These are phyloP conservation scores for Nicotiana noctiflora DNA, from an alignment of 257 asterid species.

Conservation along the genomic window DNA sequence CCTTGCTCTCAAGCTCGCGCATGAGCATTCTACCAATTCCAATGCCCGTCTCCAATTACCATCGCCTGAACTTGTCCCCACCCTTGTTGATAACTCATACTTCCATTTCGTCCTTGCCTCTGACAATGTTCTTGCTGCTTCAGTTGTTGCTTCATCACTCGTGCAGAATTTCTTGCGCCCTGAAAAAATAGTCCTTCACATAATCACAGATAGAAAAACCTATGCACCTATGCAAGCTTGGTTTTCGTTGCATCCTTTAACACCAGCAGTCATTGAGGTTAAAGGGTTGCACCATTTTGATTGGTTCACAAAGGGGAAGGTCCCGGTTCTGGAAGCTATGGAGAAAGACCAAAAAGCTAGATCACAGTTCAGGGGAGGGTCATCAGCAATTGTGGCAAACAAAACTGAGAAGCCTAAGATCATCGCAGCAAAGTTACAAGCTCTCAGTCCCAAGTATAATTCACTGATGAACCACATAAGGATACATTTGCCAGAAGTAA, in stretches of 20 bases:
- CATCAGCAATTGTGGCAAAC: slow-evolving; percentile 79
- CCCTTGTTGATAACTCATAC: slow-evolving; percentile 73
- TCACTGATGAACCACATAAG: slow-evolving; percentile 91
- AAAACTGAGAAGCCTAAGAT: slow-evolving; percentile 68
- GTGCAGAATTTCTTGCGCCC: slow-evolving; percentile 64
- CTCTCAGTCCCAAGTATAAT: slow-evolving; percentile 87
- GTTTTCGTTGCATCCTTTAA: slow-evolving; percentile 74
- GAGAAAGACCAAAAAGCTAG: slow-evolving; percentile 86
- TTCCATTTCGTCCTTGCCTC: slow-evolving; percentile 89
- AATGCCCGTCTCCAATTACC: slow-evolving; percentile 94
- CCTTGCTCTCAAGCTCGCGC: slow-evolving; percentile 70
- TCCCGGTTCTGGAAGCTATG: slow-evolving; percentile 96
- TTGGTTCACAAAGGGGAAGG: slow-evolving; percentile 87
- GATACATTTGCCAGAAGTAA: slow-evolving; percentile 89
- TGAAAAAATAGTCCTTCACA: slow-evolving; percentile 58
- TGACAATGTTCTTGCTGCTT: slow-evolving; percentile 87
- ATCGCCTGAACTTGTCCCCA: slow-evolving; percentile 71
- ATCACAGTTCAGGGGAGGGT: slow-evolving; percentile 82
- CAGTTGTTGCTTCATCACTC: slow-evolving; percentile 88
- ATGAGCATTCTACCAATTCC: slow-evolving; percentile 79
- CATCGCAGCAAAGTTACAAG: slow-evolving; percentile 93
- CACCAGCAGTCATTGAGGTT: slow-evolving; percentile 80
- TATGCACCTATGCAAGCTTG: slow-evolving; percentile 95
- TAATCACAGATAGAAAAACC: slow-evolving; percentile 83
- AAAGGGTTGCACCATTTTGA: slow-evolving; percentile 89